phyloP scores from a whole-genome alignment of 768 basidiomycete species.

The Tulasnella calospora region DNA sequence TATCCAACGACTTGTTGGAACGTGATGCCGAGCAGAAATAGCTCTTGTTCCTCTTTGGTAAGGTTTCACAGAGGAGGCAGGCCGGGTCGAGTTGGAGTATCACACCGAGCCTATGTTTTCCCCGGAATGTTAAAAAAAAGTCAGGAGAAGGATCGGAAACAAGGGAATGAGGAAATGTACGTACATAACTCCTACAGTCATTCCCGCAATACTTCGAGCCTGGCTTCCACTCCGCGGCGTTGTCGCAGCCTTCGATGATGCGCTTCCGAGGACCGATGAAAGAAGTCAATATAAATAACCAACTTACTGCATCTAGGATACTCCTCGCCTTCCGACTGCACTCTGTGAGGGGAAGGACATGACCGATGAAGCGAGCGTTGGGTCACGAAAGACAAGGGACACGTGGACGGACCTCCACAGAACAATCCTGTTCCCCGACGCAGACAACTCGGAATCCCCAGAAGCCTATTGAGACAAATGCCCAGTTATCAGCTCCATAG shows the following conservation, averaged over 20 bases:
- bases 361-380: not conserved
- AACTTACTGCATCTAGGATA: not conserved
- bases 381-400: not conserved
- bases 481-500: not conserved
- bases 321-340: not conserved
- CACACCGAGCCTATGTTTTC: not conserved
- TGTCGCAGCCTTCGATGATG: not conserved
- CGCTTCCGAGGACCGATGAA: not conserved
- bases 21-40: not conserved
- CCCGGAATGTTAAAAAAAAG: not conserved
- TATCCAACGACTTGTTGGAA: not conserved
- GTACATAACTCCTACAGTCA: not conserved
- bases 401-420: not conserved
- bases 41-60: not conserved
- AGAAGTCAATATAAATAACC: not conserved
- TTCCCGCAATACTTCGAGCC: slow-evolving; percentile 3
- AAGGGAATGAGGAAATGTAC: not conserved
- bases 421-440: not conserved
- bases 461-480: not conserved
- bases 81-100: not conserved
- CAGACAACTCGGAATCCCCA: not conserved
- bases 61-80: not conserved
- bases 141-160: no score
- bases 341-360: not conserved
- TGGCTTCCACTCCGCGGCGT: not conserved